These are phyloP conservation scores for Penicillium herquei DNA, from an alignment of 495 filamentous ascomycete genomes.

Conservation along the genomic window DNA sequence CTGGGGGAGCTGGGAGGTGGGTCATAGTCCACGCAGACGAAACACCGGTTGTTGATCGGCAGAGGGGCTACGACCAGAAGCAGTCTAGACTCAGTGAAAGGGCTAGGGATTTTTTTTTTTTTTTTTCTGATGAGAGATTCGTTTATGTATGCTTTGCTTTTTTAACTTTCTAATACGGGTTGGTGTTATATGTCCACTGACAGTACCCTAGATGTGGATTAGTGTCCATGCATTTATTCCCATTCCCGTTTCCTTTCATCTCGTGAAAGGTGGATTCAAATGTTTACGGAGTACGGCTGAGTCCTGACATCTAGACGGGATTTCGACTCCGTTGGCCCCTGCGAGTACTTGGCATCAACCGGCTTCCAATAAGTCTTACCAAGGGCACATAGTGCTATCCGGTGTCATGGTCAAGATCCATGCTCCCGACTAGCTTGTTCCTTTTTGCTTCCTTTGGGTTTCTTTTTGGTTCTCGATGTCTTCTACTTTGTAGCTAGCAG, in stretches of 20 bases:
- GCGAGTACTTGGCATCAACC: neutral
- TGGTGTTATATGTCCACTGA: too few species aligned
- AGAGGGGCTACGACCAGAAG: slow-evolving; percentile 2
- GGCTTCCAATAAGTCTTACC: neutral
- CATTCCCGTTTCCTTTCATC: too few species aligned
- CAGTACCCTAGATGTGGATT: too few species aligned
- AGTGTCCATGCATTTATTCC: too few species aligned
- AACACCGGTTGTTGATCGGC: slow-evolving; percentile 23
- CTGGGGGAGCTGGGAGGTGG: slow-evolving; percentile 19
- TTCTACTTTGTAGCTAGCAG: too few species aligned
- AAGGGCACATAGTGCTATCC: neutral
- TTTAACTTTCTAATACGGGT: neutral
- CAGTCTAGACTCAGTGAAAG: slow-evolving; percentile 3
- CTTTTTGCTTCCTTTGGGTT: neutral
- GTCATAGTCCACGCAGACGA: slow-evolving; percentile 19
- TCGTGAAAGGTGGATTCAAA: too few species aligned
- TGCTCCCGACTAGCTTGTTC: neutral
- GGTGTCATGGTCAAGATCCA: neutral
- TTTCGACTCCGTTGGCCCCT: neutral
- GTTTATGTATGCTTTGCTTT: too few species aligned
- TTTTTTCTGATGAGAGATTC: too few species aligned
- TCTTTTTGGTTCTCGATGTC: too few species aligned
- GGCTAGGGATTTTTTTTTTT: too few species aligned
- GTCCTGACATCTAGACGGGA: too few species aligned
- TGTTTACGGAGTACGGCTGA: too few species aligned